Evolutionary conservation across 2,329 filamentous ascomycete genomes (phyloP).

Genomic region (Dothiorella sarmentorum): DNA sequence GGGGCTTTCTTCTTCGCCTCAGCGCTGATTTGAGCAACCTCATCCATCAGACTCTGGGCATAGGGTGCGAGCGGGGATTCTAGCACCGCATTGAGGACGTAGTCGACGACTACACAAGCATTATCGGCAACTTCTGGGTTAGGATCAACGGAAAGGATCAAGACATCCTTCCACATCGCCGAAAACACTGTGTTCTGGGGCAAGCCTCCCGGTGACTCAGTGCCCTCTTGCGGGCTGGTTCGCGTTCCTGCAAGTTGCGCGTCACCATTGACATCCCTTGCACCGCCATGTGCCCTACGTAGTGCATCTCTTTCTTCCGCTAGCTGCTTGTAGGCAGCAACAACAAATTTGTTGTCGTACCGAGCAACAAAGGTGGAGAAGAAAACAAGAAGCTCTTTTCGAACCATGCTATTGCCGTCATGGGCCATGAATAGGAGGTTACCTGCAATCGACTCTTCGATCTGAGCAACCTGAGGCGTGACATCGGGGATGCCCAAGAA

Average conservation of each 20-base stretch:
- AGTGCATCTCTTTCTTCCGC: conserved; percentile 49
- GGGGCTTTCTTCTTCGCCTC: conserved; percentile 31
- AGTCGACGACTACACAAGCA: conserved; percentile 81
- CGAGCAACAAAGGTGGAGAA: conserved; percentile 86
- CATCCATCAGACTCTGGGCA: conserved; percentile 69
- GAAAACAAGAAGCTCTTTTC: conserved; percentile 90
- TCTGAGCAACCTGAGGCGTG: conserved; percentile 83
- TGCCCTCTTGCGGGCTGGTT: conserved; percentile 32
- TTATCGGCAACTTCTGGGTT: conserved; percentile 89
- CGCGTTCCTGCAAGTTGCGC: conserved; percentile 43
- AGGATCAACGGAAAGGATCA: conserved; percentile 89
- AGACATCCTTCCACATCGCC: conserved; percentile 87
- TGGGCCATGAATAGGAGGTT: conserved; percentile 87
- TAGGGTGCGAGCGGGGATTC: conserved; percentile 70
- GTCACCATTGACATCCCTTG: background rate
- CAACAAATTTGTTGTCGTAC: conserved; percentile 88
- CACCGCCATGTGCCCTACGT: background rate
- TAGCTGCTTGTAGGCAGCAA: conserved; percentile 87
- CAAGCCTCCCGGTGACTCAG: background rate
- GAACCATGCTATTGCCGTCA: conserved; percentile 90
- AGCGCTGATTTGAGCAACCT: conserved; percentile 52
- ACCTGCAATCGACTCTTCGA: conserved; percentile 87
- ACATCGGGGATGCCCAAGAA: conserved; percentile 92
- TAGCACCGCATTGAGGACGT: conserved; percentile 73
- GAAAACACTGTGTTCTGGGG: conserved; percentile 90